phyloP scores from a whole-genome alignment of 139 green algal genomes.

The Asterochloris erici region DNA sequence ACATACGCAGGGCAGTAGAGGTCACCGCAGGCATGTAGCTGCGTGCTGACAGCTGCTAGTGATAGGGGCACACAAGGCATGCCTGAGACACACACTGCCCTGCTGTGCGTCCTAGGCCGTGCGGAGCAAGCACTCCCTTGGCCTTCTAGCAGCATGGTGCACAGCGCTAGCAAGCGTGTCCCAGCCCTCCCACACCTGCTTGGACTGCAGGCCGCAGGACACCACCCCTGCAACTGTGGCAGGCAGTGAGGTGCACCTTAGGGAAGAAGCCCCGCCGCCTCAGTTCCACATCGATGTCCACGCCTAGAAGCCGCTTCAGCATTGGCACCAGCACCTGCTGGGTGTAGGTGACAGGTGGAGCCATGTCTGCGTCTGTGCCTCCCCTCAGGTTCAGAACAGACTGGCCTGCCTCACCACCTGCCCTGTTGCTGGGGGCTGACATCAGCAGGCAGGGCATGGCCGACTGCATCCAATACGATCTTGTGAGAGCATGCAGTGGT shows the following conservation, averaged over 20 bases:
- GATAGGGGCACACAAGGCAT: too few relatives aligned
- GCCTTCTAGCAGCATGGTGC: too few relatives aligned
- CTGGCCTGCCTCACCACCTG: not conserved
- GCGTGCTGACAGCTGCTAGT: too few relatives aligned
- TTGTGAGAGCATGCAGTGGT: not conserved
- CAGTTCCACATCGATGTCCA: constrained; percentile 39
- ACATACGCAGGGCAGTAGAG: not conserved
- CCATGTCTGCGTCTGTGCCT: constrained; percentile 76
- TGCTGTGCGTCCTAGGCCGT: too few relatives aligned
- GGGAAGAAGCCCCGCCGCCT: constrained; percentile 72
- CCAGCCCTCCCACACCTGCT: too few relatives aligned
- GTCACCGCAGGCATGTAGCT: not conserved
- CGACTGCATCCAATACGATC: not conserved
- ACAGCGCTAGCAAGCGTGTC: too few relatives aligned
- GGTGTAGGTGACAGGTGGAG: constrained; percentile 70
- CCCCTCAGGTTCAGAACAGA: constrained; percentile 52
- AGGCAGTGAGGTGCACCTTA: constrained; percentile 1
- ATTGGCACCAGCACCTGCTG: constrained; percentile 67
- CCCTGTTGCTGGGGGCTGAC: not conserved
- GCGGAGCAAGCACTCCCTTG: too few relatives aligned
- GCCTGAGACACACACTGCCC: too few relatives aligned
- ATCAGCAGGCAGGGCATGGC: constrained; percentile 4
- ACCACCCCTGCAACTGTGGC: not conserved
- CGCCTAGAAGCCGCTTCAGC: constrained; percentile 42
- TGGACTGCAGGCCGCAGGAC: too few relatives aligned